phyloP scores from a whole-genome alignment of 805 yeast genomes.

The Saturnispora quitensis region DNA sequence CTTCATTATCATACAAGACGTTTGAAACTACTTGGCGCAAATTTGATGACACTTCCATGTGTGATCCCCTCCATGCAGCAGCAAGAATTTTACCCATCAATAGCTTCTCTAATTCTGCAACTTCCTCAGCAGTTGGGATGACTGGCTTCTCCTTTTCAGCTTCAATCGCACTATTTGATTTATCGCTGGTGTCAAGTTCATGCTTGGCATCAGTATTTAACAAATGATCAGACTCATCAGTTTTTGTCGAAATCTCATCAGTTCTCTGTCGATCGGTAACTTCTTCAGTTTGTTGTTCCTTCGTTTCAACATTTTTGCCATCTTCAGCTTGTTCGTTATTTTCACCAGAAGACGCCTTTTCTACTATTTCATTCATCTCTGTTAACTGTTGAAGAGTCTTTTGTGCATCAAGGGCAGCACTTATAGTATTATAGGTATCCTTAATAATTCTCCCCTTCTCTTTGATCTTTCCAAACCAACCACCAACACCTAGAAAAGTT shows the following conservation, averaged over 20 bases:
- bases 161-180: conserved; percentile 1
- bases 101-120: conserved; percentile 68
- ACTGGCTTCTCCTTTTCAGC: conserved; percentile 26
- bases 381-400: conserved; percentile 64
- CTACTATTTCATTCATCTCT: conserved; percentile 51
- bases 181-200: neutral
- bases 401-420: conserved; percentile 86
- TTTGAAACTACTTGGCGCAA: conserved; percentile 73
- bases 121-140: conserved; percentile 43
- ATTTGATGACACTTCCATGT: conserved; percentile 75
- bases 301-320: neutral
- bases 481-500: conserved; percentile 73
- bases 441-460: conserved; percentile 78
- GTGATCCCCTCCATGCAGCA: conserved; percentile 92
- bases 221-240: neutral
- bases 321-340: conserved; percentile 1
- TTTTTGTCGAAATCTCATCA: neutral
- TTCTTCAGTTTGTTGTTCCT: neutral
- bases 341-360: conserved; percentile 8
- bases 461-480: conserved; percentile 69
- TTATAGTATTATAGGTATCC: conserved; percentile 73
- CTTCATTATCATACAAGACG: conserved; percentile 59
- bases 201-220: neutral
- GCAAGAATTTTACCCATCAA: conserved; percentile 85
- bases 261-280: neutral